A percentile compares a stretch with the other conserved stretches of the same genome.
These are phyloP conservation scores for Solidago caesia DNA, from an alignment of 129 eudicot species.

Conservation along the genomic window DNA sequence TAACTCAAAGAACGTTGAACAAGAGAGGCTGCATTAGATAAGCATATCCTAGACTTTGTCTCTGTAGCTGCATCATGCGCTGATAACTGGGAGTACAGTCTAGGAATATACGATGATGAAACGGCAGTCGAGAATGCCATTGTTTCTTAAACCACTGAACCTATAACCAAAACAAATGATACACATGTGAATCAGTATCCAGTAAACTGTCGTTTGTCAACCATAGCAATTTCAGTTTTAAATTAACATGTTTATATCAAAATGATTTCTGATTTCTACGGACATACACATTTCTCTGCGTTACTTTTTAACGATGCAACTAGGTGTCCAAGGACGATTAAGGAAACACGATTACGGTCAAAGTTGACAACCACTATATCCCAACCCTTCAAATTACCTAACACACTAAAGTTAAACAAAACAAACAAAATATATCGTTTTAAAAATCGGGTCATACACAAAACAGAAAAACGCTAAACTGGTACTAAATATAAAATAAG, in stretches of 20 bases:
- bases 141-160: constrained; percentile 1
- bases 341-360: background rate
- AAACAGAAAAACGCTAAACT: background rate
- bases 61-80: constrained; percentile 21
- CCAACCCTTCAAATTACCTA: constrained; percentile 9
- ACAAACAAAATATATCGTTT: background rate
- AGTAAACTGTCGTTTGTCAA: background rate
- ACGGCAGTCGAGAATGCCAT: constrained; percentile 44
- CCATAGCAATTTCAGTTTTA: background rate
- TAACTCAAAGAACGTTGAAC: constrained; percentile 28
- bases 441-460: background rate
- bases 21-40: constrained; percentile 30
- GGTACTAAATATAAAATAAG: background rate
- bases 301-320: too few relatives aligned
- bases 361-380: constrained; percentile 16
- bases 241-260: too few relatives aligned
- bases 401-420: background rate
- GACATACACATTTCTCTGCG: too few relatives aligned
- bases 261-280: too few relatives aligned
- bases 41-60: constrained; percentile 23
- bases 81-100: constrained; percentile 22
- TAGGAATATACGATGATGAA: constrained; percentile 34
- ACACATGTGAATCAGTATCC: constrained; percentile 15
- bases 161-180: background rate
- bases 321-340: background rate